Evolutionary conservation across 805 yeast genomes (phyloP).

Genomic region (Saccharomycopsis javanensis): DNA sequence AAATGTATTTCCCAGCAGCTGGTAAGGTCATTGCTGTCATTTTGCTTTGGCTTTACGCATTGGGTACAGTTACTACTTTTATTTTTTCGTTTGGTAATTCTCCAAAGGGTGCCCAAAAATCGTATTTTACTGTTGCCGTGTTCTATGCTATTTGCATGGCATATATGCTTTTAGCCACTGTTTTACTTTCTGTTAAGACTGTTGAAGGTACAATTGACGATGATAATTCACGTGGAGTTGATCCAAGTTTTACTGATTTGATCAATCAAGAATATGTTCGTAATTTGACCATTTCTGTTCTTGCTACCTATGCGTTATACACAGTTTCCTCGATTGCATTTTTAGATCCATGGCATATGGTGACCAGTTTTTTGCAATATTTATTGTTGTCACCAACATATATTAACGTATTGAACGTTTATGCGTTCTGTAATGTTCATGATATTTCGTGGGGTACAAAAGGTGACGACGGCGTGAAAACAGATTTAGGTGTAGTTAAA

Average conservation of each 20-base stretch:
- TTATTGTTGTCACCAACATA: slow-evolving; percentile 79
- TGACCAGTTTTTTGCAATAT: slow-evolving; percentile 80
- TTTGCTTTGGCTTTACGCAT: slow-evolving; percentile 76
- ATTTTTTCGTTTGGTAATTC: slow-evolving; percentile 89
- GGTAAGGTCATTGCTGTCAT: slow-evolving; percentile 73
- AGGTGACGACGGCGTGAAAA: slow-evolving; percentile 59
- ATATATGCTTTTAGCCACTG: slow-evolving; percentile 80
- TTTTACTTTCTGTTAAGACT: slow-evolving; percentile 60
- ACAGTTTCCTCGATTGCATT: slow-evolving; percentile 67
- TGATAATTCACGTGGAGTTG: slow-evolving; percentile 26
- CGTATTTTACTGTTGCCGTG: slow-evolving; percentile 63
- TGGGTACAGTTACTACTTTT: slow-evolving; percentile 74
- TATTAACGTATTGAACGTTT: slow-evolving; percentile 82
- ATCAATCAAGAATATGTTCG: slow-evolving; percentile 66
- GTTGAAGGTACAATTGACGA: slow-evolving; percentile 41
- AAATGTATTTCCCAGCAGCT: slow-evolving; percentile 44
- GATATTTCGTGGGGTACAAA: slow-evolving; percentile 98
- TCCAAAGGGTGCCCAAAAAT: slow-evolving; percentile 78
- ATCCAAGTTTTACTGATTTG: slow-evolving; percentile 26
- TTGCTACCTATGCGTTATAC: slow-evolving; percentile 77
- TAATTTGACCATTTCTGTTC: slow-evolving; percentile 74
- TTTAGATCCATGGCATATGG: slow-evolving; percentile 88
- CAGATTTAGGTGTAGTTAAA: slow-evolving; percentile 66
- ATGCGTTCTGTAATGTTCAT: slow-evolving; percentile 92
- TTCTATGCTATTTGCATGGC: slow-evolving; percentile 85